Base-by-base conservation (phyloP, 2,329 filamentous ascomycete species). In the Neofusicoccum sp. region DNA sequence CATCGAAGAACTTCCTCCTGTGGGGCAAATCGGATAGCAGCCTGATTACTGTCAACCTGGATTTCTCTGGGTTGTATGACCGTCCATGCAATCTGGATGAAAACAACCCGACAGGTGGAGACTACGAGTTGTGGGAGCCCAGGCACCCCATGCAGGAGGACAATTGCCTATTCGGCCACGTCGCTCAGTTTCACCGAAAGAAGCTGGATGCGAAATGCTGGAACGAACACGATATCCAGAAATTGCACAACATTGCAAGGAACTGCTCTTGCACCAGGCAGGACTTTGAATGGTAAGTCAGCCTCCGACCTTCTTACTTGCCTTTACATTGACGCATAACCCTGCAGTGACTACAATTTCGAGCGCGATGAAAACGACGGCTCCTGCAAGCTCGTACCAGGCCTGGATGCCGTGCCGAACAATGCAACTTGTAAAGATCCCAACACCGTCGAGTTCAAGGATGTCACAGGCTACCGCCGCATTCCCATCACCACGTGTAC, bases 141-240 rank as follows among this genome's bases (percentile, higher is more conserved):
- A 87, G 87, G 70, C 95, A 98, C 74, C 95, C 95, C 2, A 79
- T 89, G 65, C 87, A 89, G 69, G 80, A 89, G 6, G 83, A 92
- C 66, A 87, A 93, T 85, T 99, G 95, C 76, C 83, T 99, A 2
- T 99, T 99, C 71, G 95, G 95, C 1, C 96, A 98, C 74, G 85
- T 91, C 64, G 88, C 93, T 34, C 86, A 91, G 72, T 99, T 97
- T 72, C 86, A 96, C 71, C 91, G 95, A 74, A 99, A 98, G 85
- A 93, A 90, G 77, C 78, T 83, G n/a, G 87, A 88, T 14, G 82
- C 84, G 22, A 79, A 89, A 52, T 99, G 95, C 80, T 97, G 88
- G 82, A 97, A 97, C 71, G 88, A 89, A 58, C 84, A 85, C 74
- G 85, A 84, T 66, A 85, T 96, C 65, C 82, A 87, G 67, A 86